Conservation (phyloP, 1,139 yeast species). For the Nakaseomyces nivariensis region DNA sequence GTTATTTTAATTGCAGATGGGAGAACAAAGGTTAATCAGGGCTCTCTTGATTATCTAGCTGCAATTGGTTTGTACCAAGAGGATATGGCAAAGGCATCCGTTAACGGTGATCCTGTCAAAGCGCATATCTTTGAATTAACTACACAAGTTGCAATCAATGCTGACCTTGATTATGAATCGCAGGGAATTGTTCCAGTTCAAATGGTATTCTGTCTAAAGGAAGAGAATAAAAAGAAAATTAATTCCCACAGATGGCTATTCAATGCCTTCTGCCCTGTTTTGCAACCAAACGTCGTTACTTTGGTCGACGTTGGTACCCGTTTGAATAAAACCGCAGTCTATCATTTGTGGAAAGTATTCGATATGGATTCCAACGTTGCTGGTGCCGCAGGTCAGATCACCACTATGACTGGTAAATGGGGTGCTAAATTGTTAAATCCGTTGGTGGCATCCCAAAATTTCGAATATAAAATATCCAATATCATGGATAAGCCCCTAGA, state of each 20-base stretch:
- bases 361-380: slow-evolving; percentile 94
- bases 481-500: slow-evolving; percentile 92
- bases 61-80: slow-evolving; percentile 96
- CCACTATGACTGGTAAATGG: slow-evolving; percentile 83
- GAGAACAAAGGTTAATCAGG: slow-evolving; percentile 71
- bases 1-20: slow-evolving; percentile 90
- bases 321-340: slow-evolving; percentile 74
- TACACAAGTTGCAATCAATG: slow-evolving; percentile 78
- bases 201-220: slow-evolving; percentile 80
- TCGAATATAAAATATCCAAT: slow-evolving; percentile 93
- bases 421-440: slow-evolving; percentile 79
- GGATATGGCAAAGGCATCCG: slow-evolving; percentile 88
- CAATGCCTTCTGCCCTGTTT: slow-evolving; percentile 80
- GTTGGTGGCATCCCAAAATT: slow-evolving; percentile 89
- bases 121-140: slow-evolving; percentile 94
- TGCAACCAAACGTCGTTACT: slow-evolving; percentile 81
- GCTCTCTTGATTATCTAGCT: slow-evolving; percentile 75
- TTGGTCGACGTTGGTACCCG: slow-evolving; percentile 88
- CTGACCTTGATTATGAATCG: slow-evolving; percentile 70
- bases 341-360: slow-evolving; percentile 93
- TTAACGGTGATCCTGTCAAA: slow-evolving; percentile 78
- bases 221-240: slow-evolving; percentile 77
- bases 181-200: slow-evolving; percentile 89
- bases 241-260: slow-evolving; percentile 94
- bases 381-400: slow-evolving; percentile 96